Percentiles rank a stretch among this genome's conserved stretches.
Conservation (phyloP, 768 basidiomycete genomes). For the Neoboletus brunneissimus region DNA sequence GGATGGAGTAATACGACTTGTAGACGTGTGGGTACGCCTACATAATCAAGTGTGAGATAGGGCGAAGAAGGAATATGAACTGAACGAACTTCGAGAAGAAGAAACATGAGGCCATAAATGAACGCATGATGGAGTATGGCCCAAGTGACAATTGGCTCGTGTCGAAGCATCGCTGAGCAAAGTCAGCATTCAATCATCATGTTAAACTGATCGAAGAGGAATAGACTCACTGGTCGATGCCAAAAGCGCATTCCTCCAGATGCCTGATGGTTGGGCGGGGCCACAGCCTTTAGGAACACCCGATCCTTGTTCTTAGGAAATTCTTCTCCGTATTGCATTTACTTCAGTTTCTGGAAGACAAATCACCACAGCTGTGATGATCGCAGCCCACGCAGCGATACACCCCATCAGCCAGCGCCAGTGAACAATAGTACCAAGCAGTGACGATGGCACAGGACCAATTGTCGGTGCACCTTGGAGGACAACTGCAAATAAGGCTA, state of each 20-base stretch:
- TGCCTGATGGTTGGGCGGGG: background rate
- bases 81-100: constrained; percentile 20
- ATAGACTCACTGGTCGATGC: constrained; percentile 17
- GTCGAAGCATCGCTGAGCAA: constrained; percentile 16
- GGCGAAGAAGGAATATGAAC: background rate
- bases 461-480: constrained; percentile 28
- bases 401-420: constrained; percentile 26
- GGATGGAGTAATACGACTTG: constrained; percentile 20
- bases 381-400: constrained; percentile 18
- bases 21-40: constrained; percentile 24
- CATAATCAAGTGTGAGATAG: background rate
- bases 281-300: background rate
- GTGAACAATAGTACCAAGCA: constrained; percentile 18
- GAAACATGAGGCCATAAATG: constrained; percentile 24
- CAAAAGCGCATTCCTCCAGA: constrained; percentile 15
- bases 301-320: constrained; percentile 2
- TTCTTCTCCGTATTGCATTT: constrained; percentile 15
- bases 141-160: constrained; percentile 26
- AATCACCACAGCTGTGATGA: constrained; percentile 15
- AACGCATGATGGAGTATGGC: constrained; percentile 26
- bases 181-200: background rate
- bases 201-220: background rate
- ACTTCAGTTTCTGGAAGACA: constrained; percentile 24
- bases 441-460: constrained; percentile 25
- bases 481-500: constrained; percentile 25